A percentile compares a stretch with the other conserved stretches of the same genome.
Evolutionary conservation across 129 eudicot genomes (phyloP).

Genomic region (Centaurea solstitialis): DNA sequence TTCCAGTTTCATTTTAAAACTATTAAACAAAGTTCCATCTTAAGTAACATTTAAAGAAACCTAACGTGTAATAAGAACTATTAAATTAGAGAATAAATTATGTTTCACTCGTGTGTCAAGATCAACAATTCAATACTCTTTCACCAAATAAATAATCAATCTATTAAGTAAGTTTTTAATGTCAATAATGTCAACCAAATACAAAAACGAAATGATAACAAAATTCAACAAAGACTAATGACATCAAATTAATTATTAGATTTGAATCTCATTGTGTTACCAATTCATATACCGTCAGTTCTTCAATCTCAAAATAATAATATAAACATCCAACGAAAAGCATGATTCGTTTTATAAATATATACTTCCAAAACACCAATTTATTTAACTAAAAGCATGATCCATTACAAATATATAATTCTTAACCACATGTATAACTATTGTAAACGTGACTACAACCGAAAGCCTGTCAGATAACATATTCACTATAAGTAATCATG

Average conservation of each 20-base stretch:
- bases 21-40: background rate
- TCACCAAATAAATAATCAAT: background rate
- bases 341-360: background rate
- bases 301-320: slow-evolving; percentile 28
- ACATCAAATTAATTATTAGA: background rate
- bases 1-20: background rate
- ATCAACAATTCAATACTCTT: background rate
- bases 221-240: slow-evolving; percentile 11
- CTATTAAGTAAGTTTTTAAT: background rate
- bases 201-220: background rate
- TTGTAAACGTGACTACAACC: too few relatives aligned
- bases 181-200: slow-evolving; percentile 21
- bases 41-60: background rate
- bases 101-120: slow-evolving; percentile 19
- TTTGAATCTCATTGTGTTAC: slow-evolving; percentile 14
- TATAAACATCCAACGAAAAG: background rate
- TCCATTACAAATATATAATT: background rate
- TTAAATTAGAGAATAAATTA: background rate
- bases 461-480: too few relatives aligned
- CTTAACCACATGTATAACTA: background rate
- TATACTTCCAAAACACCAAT: background rate
- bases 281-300: slow-evolving; percentile 22
- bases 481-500: too few relatives aligned
- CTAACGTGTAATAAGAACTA: background rate
- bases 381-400: background rate